phyloP scores from a whole-genome alignment of 768 basidiomycete genomes.

The Tricholoma flavovirens region DNA sequence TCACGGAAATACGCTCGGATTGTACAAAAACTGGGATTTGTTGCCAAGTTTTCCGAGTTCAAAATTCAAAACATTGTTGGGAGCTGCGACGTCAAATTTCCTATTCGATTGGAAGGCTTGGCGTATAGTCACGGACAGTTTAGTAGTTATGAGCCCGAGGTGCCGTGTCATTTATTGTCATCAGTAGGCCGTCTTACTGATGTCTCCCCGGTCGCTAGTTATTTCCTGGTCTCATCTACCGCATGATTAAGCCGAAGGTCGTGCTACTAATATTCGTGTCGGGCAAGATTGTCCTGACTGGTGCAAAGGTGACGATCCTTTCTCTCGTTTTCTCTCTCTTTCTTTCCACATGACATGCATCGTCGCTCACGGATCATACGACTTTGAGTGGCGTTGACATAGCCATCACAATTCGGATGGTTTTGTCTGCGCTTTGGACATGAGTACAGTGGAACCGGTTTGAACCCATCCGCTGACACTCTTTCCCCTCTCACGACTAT shows the following conservation, averaged over 20 bases:
- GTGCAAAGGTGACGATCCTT: conserved; percentile 79
- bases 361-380: conserved; percentile 5
- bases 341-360: conserved; percentile 11
- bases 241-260: conserved; percentile 99
- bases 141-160: conserved; percentile 97
- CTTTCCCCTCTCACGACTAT: conserved; percentile 28
- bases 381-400: conserved; percentile 5
- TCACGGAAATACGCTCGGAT: conserved; percentile 99
- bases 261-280: conserved; percentile 98
- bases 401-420: conserved; percentile 14
- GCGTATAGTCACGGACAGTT: conserved; percentile 98
- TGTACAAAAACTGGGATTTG: conserved; percentile 98
- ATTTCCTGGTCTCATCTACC: conserved; percentile 98
- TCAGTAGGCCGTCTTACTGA: background rate
- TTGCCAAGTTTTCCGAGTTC: conserved; percentile 98
- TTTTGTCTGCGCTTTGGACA: conserved; percentile 28
- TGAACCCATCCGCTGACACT: conserved; percentile 46
- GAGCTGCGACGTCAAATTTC: conserved; percentile 97
- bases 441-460: conserved; percentile 36
- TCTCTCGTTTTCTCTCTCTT: conserved; percentile 14
- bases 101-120: conserved; percentile 94
- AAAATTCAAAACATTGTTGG: conserved; percentile 99
- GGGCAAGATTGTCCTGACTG: conserved; percentile 97
- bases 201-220: conserved; percentile 44
- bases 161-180: conserved; percentile 33